These are phyloP conservation scores for Lasiosphaeria miniovina DNA, from an alignment of 495 filamentous ascomycete genomes.

Conservation along the genomic window DNA sequence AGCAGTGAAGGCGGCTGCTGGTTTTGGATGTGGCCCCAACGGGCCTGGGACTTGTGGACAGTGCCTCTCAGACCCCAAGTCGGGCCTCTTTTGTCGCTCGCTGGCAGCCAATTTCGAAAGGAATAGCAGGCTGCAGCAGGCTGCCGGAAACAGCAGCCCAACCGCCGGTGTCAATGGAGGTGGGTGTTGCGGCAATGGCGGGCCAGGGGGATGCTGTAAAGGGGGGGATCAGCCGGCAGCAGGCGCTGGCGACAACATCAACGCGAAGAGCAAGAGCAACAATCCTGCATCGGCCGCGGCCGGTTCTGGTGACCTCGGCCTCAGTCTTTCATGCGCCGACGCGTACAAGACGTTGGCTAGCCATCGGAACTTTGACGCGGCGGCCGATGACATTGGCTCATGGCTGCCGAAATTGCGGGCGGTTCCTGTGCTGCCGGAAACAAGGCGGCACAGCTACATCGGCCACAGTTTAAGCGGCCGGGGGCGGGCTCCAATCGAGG, in stretches of 20 bases:
- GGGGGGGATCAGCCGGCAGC: constrained; percentile 9
- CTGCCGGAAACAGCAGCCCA: constrained; percentile 41
- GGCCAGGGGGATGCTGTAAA: constrained; percentile 43
- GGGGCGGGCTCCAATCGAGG: constrained; percentile 64
- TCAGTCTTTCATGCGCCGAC: constrained; percentile 66
- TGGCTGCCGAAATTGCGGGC: constrained; percentile 75
- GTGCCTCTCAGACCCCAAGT: constrained; percentile 72
- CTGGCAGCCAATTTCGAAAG: constrained; percentile 63
- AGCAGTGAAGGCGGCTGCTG: neutral
- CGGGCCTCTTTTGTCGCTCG: constrained; percentile 82
- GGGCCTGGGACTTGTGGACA: constrained; percentile 79
- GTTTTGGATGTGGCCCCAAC: constrained; percentile 54
- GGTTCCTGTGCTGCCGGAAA: constrained; percentile 35
- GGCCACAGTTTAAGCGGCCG: constrained; percentile 20
- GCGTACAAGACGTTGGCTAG: constrained; percentile 78
- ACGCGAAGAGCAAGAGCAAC: neutral
- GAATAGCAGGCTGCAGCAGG: constrained; percentile 37
- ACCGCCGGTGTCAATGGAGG: constrained; percentile 32
- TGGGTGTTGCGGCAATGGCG: constrained; percentile 48
- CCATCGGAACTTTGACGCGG: constrained; percentile 74
- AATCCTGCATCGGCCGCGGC: neutral
- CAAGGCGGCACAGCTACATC: constrained; percentile 11
- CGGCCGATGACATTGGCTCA: constrained; percentile 67
- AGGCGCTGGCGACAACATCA: constrained; percentile 6
- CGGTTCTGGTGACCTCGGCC: constrained; percentile 10